Percentiles rank a stretch among this genome's conserved stretches.
Conservation (phyloP, 2,329 filamentous ascomycete genomes). For the Dactylonectria macrodidyma region DNA sequence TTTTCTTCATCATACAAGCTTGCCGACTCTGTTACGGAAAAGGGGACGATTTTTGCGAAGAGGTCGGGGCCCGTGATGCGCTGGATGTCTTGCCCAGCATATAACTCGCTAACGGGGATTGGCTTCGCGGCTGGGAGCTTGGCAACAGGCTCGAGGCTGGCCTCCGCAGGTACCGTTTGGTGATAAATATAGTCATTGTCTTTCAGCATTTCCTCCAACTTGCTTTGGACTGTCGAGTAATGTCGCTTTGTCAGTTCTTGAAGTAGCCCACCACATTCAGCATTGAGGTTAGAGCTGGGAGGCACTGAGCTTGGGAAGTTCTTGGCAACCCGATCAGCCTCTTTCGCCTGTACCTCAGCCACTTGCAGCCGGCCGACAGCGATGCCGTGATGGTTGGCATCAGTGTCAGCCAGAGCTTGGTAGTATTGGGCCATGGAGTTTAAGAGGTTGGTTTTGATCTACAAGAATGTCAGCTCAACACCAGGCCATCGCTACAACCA, state of each 20-base stretch:
- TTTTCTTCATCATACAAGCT: conserved; percentile 99
- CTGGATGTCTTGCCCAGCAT: conserved; percentile 97
- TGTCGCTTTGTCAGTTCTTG: conserved; percentile 90
- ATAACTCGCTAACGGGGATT: conserved; percentile 96
- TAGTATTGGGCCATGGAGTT: conserved; percentile 92
- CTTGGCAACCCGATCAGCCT: conserved; percentile 82
- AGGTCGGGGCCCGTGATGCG: conserved; percentile 97
- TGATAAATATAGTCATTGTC: conserved; percentile 99
- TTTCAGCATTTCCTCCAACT: conserved; percentile 81
- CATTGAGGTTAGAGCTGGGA: conserved; percentile 84
- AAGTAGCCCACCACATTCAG: conserved; percentile 82
- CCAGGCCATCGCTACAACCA: not conserved
- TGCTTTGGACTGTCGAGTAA: conserved; percentile 83
- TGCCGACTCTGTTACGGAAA: conserved; percentile 95
- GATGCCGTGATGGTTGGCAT: conserved; percentile 87
- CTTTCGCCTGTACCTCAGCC: conserved; percentile 83
- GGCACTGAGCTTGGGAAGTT: conserved; percentile 86
- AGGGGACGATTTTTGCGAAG: conserved; percentile 95
- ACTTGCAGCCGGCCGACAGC: conserved; percentile 87
- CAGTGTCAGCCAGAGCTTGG: conserved; percentile 91
- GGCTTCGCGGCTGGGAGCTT: conserved; percentile 97
- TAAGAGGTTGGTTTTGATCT: conserved; percentile 87
- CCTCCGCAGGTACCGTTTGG: conserved; percentile 89
- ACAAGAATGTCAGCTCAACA: conserved; percentile 35
- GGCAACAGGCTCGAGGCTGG: conserved; percentile 83